phyloP scores from a whole-genome alignment of 768 basidiomycete genomes.

The Lactarius akahatsu region DNA sequence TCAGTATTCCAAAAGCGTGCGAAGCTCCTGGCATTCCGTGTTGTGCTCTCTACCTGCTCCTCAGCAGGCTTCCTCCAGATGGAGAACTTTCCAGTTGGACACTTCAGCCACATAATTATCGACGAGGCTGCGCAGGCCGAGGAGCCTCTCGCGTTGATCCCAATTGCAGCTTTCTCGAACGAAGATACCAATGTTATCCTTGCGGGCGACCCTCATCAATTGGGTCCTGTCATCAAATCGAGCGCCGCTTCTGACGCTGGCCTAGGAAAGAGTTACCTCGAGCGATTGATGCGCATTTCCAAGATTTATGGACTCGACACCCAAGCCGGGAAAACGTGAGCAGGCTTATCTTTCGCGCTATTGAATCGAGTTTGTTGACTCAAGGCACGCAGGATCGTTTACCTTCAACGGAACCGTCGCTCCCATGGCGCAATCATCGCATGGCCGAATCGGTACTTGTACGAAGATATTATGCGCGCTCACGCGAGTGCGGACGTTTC shows the following conservation, averaged over 20 bases:
- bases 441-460: constrained; percentile 63
- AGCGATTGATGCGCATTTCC: constrained; percentile 48
- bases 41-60: constrained; percentile 65
- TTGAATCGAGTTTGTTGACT: not conserved
- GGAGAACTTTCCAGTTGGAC: constrained; percentile 57
- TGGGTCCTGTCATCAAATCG: constrained; percentile 68
- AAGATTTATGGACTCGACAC: constrained; percentile 27
- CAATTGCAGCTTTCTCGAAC: constrained; percentile 60
- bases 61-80: constrained; percentile 57
- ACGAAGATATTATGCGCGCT: constrained; percentile 42
- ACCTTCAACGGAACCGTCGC: constrained; percentile 63
- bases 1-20: constrained; percentile 37
- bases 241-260: constrained; percentile 54
- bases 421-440: constrained; percentile 60
- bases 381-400: constrained; percentile 48
- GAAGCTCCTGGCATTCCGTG: constrained; percentile 44
- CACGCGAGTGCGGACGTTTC: constrained; percentile 34
- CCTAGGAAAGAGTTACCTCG: constrained; percentile 58
- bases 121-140: constrained; percentile 75
- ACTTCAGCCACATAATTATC: constrained; percentile 67
- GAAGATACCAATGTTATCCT: constrained; percentile 56
- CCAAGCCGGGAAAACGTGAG: constrained; percentile 27
- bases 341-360: not conserved
- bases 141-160: constrained; percentile 63
- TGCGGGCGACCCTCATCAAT: constrained; percentile 69